Evolutionary conservation across 176 grass and related monocot genomes (phyloP).

Genomic region (Elaeis guineensis): DNA sequence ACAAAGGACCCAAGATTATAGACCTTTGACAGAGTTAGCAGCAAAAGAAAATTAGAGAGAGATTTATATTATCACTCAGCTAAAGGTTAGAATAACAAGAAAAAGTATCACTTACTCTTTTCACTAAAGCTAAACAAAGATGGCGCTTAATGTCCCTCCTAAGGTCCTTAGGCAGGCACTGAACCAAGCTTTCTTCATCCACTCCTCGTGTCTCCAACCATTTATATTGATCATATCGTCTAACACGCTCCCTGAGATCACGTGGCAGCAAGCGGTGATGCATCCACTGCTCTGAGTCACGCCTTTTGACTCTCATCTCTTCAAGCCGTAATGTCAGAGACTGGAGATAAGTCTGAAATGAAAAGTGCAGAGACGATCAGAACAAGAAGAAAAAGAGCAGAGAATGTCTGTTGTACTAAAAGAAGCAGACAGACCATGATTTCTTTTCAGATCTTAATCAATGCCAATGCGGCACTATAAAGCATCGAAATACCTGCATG

Average conservation of each 20-base stretch:
- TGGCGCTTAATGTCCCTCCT: slow-evolving; percentile 80
- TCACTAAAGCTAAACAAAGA: slow-evolving; percentile 64
- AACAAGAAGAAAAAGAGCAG: too few relatives aligned
- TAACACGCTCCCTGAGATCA: slow-evolving; percentile 56
- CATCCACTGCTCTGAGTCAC: slow-evolving; percentile 86
- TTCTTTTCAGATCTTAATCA: too few relatives aligned
- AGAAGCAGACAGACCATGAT: too few relatives aligned
- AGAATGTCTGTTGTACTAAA: background rate
- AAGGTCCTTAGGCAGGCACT: slow-evolving; percentile 68
- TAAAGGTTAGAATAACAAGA: too few relatives aligned
- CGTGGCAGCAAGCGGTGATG: slow-evolving; percentile 52
- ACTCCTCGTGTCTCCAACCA: slow-evolving; percentile 68
- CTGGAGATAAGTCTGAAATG: slow-evolving; percentile 52
- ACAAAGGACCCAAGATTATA: background rate
- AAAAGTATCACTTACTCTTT: slow-evolving; percentile 22
- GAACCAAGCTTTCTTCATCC: slow-evolving; percentile 59
- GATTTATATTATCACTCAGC: too few relatives aligned
- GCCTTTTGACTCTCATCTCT: slow-evolving; percentile 64
- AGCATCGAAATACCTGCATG: slow-evolving; percentile 51
- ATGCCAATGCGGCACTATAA: too few relatives aligned
- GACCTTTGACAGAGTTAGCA: too few relatives aligned
- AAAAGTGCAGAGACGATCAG: background rate
- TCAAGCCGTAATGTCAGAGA: slow-evolving; percentile 53
- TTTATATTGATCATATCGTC: slow-evolving; percentile 75
- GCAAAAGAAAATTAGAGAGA: too few relatives aligned